phyloP scores from a whole-genome alignment of 371 early-diverging fungal species.

The Mortierella sp. region DNA sequence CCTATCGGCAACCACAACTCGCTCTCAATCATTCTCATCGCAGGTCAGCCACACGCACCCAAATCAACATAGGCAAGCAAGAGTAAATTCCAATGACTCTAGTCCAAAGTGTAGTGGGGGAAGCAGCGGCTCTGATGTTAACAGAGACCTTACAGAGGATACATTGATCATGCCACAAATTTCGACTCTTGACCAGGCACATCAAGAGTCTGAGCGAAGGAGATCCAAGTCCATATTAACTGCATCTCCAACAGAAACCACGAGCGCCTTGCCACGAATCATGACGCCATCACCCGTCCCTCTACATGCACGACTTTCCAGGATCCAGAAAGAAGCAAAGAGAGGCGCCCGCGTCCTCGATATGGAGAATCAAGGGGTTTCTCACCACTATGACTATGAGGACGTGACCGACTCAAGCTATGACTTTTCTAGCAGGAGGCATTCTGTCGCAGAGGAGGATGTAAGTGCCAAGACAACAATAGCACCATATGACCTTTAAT shows the following conservation, averaged over 20 bases:
- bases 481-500: background rate
- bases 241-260: conserved; percentile 23
- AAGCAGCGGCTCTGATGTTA: conserved; percentile 26
- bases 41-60: conserved; percentile 13
- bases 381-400: conserved; percentile 53
- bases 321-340: conserved; percentile 41
- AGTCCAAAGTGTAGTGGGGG: conserved; percentile 27
- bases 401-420: conserved; percentile 48
- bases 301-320: conserved; percentile 42
- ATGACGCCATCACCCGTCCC: conserved; percentile 52
- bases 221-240: conserved; percentile 4
- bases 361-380: conserved; percentile 42
- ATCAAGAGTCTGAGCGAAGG: conserved; percentile 6
- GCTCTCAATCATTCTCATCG: conserved; percentile 37
- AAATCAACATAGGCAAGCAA: background rate
- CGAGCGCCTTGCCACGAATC: conserved; percentile 29
- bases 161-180: conserved; percentile 55
- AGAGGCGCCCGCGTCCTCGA: conserved; percentile 42
- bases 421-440: conserved; percentile 47
- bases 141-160: conserved; percentile 32
- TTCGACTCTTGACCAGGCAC: conserved; percentile 12
- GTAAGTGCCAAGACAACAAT: conserved; percentile 18
- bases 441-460: conserved; percentile 58
- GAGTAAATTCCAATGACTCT: conserved; percentile 14
- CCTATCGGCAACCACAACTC: conserved; percentile 18